Base-by-base conservation (phyloP, 164 flowering plant genomes). In the Taxillus chinensis region DNA sequence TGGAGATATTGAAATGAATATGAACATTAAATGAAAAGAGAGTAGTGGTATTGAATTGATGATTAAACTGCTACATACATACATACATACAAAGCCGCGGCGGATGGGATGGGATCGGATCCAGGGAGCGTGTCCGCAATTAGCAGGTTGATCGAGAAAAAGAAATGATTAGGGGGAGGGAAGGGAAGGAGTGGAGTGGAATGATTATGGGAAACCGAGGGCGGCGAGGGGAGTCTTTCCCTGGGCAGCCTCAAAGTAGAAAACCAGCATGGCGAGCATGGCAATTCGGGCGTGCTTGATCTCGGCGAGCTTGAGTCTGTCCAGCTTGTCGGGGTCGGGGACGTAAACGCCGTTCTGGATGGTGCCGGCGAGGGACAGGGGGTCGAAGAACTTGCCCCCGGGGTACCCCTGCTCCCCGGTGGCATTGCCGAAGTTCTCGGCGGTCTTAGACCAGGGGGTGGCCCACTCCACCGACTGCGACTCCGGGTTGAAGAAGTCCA, bases 401-500 rank as follows among this genome's bases (percentile, higher is more conserved):
- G 98, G 98, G 74, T 90, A 92, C 4, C 98, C 98, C 53, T 90
- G 96, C 0, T 92, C 96, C 0, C 98, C 98, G 2, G 98, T 92
- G 11, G 87, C 79, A 43, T 92, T 92, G 13, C 89, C 82, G 27
- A 92, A 90, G 73, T 92, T 92, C 74, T 86, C 98, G 0, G 96
- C 78, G 0, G 96, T 88, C 61, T 59, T 74, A 0, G 98, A 92
- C 97, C 96, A 92, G 2, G 98, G 98, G 0, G 98, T 92, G 0
- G 98, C 98, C 98, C 98, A 92, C 46, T 90, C 96, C 12, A 92
- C 90, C 0, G 98, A 83, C 64, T 90, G 98, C 0, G 98, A 92
- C 14, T 90, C 95, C 2, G 93, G 98, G 87, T 82, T 80, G 93
- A 86, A 92, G 90, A 90, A 92, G 64, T 92, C 98, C 3, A 86